Conservation (phyloP, 179 eudicot genomes). For the Gypsophila paniculata region DNA sequence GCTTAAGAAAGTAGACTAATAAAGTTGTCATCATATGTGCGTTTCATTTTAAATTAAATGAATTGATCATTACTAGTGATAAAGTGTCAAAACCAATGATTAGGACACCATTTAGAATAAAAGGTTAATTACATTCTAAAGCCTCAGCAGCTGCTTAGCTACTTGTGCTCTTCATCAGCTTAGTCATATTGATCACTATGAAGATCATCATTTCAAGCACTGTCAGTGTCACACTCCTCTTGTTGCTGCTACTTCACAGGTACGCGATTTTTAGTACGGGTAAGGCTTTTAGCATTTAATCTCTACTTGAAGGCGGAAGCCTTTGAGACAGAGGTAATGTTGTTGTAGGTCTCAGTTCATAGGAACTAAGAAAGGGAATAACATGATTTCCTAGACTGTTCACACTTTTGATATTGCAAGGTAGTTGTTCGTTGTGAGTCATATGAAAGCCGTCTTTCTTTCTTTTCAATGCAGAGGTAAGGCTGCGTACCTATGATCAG, state of each 20-base stretch:
- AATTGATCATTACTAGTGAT: neutral
- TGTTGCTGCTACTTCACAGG: conserved; percentile 1
- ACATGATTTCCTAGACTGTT: too few species aligned
- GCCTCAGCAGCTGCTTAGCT: neutral
- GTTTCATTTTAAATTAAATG: neutral
- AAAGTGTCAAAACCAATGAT: neutral
- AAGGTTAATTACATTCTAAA: neutral
- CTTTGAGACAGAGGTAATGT: too few species aligned
- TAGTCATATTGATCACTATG: neutral
- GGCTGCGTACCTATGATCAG: neutral
- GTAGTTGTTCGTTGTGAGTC: neutral
- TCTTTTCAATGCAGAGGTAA: too few species aligned
- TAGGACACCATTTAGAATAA: neutral
- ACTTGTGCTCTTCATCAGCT: neutral
- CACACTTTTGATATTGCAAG: too few species aligned
- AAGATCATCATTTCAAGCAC: neutral
- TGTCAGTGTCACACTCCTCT: neutral
- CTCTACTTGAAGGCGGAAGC: too few species aligned
- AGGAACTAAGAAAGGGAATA: too few species aligned
- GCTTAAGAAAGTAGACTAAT: neutral
- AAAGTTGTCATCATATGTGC: neutral
- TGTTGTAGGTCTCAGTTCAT: too few species aligned
- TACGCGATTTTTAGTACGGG: neutral
- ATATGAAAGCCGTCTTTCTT: neutral
- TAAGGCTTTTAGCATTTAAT: neutral